Base-by-base conservation (phyloP, 768 basidiomycete species). In the Termitomyces titanicus region DNA sequence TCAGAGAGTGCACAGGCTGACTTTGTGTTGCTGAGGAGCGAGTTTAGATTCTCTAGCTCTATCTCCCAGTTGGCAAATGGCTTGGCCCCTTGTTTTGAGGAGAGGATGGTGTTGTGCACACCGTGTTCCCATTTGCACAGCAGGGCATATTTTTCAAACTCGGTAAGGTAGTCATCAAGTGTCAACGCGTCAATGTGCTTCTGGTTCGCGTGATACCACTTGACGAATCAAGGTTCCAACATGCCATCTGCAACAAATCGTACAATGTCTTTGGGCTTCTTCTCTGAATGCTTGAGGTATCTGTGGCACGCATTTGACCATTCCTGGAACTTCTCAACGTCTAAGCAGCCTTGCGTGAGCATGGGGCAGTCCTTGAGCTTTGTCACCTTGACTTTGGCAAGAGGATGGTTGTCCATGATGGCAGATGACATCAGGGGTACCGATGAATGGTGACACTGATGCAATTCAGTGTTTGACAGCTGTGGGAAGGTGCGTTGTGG, bases 41-140 rank as follows among this genome's bases (percentile, higher is more conserved):
- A 48, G 39, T 61, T 63, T 13, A 56, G 51, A 47, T 61, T 63
- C 37, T 65, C 60, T 2, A 65, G 25, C 43, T 62, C 43, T 39
- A 64, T 62, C 40, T 56, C 51, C 59, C 56, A 64, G 35, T 60
- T 51, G n/a, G 58, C 48, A 51, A 64, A 64, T 3, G 39, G n/a
- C 7, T 25, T 15, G 40, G 47, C n/a, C 24, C 50, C 56, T 35
- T 62, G 59, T 22, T 49, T 35, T 24, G 51, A 45, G 0, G 47
- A 46, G 22, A 62, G 43, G 25, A 62, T 60, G 1, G 44, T 40
- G 44, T 52, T 44, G n/a, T 29, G 15, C 34, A 56, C 34, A 1
- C 43, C 44, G 24, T 56, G 33, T 3, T 42, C 48, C 55, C 55
- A 56, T 27, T 52, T 51, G 37, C 45, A 35, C 27, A 45, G 18